Percentiles rank a stretch among this genome's conserved stretches.
phyloP scores from a whole-genome alignment of 441 rosid species.

The Eruca vesicaria region DNA sequence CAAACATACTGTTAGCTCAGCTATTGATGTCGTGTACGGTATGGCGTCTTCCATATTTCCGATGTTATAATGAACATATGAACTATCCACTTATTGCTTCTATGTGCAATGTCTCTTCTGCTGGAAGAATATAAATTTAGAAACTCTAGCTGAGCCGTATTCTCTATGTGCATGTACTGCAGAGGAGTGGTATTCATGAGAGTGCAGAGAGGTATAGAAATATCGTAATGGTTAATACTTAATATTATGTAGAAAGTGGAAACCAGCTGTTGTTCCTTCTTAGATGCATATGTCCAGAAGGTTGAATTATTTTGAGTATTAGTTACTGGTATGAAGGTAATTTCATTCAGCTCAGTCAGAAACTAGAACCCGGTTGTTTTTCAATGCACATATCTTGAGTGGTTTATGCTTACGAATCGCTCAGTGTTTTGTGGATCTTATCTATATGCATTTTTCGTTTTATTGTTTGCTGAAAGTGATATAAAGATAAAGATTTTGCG shows the following conservation, averaged over 20 bases:
- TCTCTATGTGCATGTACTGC: too few relatives aligned
- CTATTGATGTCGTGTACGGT: background rate
- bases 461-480: too few relatives aligned
- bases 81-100: too few relatives aligned
- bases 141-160: too few relatives aligned
- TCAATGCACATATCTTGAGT: background rate
- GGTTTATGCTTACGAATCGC: background rate
- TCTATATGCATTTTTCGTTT: background rate
- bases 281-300: background rate
- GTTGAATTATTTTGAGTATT: background rate
- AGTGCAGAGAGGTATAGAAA: too few relatives aligned
- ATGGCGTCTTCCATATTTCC: background rate
- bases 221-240: too few relatives aligned
- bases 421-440: background rate
- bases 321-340: background rate
- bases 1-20: background rate
- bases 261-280: background rate
- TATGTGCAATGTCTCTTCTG: background rate
- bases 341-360: background rate
- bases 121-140: too few relatives aligned
- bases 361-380: too few relatives aligned
- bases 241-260: too few relatives aligned
- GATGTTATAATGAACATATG: background rate
- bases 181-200: too few relatives aligned
- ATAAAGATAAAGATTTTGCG: too few relatives aligned